These are phyloP conservation scores for Fusarium solani-melongenae DNA, from an alignment of 2,329 filamentous ascomycete species.

Conservation along the genomic window DNA sequence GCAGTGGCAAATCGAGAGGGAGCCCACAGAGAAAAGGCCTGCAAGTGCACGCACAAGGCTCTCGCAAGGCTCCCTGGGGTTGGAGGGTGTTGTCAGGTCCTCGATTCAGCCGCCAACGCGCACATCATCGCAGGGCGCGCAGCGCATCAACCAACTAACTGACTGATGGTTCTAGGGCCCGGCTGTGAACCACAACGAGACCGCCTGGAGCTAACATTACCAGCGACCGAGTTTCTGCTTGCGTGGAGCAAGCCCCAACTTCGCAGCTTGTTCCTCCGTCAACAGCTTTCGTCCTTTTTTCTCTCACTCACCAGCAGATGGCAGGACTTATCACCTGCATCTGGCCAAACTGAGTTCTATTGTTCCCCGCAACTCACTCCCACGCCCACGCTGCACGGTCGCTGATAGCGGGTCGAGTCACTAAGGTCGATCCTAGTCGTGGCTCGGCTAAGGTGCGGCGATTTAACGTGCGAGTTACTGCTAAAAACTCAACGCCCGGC, in stretches of 20 bases:
- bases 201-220: not conserved
- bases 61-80: constrained; percentile 13
- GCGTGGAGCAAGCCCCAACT: not conserved
- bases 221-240: not conserved
- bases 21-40: constrained; percentile 26
- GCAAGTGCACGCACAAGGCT: constrained; percentile 42
- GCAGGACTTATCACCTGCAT: constrained; percentile 17
- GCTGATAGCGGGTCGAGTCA: constrained; percentile 32
- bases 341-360: constrained; percentile 3
- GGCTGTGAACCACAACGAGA: constrained; percentile 8
- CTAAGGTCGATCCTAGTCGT: constrained; percentile 31
- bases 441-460: constrained; percentile 54
- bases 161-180: constrained; percentile 1
- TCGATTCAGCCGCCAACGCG: constrained; percentile 17
- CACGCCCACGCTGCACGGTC: constrained; percentile 26
- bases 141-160: constrained; percentile 6
- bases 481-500: constrained; percentile 54
- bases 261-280: not conserved
- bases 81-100: not conserved
- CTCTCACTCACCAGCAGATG: constrained; percentile 19
- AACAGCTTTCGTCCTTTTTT: not conserved
- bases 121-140: constrained; percentile 3
- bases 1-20: constrained; percentile 7
- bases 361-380: constrained; percentile 29
- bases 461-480: constrained; percentile 48